Evolutionary conservation across 371 early-diverging fungal genomes (phyloP), one percentile per base, ranked within the genome.

Genomic region (Apophysomyces trapeziformis): DNA sequence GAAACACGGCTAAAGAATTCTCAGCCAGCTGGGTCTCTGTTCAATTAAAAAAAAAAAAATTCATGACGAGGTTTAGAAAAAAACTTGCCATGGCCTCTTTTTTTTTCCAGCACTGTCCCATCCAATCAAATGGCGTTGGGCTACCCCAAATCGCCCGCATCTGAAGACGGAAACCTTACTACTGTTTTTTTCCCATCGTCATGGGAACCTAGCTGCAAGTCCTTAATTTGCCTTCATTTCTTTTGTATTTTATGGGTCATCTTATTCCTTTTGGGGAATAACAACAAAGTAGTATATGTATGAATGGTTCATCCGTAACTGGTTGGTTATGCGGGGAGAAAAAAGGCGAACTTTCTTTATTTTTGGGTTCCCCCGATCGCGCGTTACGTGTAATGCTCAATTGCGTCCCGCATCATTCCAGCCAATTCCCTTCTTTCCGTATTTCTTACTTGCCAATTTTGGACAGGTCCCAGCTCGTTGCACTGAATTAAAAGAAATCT

Each of bases 51-150:
- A 41, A 12, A 21, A n/a, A 21, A 26, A 26, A 2, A 26, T 12
- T 46, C 61, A 61, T 36, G 61, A 46, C 26, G 36, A 26, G 8
- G 36, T 14, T 45, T 4, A 39, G 38, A 59, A 59, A 39, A 18
- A 38, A 59, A 47, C 32, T 26, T 26, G 3, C 32, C 32, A 26
- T 47, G 61, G 61, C 32, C 32, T 16, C 36, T 9, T 6, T 11
- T 13, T 39, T 38, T 21, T 9, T 63, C 38, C 63, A 50, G 63
- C 41, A 7, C 26, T 14, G 13, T 63, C 63, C 63, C 44, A 63
- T 37, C 63, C 63, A 63, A 63, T 63, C 63, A 63, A 56, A 56
- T n/a, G 4, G 5, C 35, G 32, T 56, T 14, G 13, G 38, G 38
- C 16, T 45, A 18, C 16, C 18, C 41, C 45, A 56, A 46, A 47